phyloP scores from a whole-genome alignment of 2,329 filamentous ascomycete genomes.

The Talaromyces rugulosus region DNA sequence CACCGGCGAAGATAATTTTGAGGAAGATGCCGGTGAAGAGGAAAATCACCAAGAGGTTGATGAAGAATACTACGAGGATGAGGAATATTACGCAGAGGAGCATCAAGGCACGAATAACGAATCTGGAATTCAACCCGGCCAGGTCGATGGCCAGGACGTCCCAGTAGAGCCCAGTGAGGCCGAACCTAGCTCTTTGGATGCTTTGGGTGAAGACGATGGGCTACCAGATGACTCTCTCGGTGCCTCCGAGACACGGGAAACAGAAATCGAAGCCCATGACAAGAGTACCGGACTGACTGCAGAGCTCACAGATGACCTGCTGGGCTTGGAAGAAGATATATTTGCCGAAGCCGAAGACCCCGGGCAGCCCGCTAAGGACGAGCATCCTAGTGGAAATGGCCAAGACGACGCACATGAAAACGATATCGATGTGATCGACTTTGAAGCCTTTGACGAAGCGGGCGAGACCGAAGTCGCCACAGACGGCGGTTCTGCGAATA shows the following conservation, averaged over 20 bases:
- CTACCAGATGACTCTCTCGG: conserved; percentile 1
- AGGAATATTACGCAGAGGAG: conserved; percentile 13
- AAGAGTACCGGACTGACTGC: conserved; percentile 14
- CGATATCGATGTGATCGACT: conserved; percentile 21
- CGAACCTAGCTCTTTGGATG: neutral
- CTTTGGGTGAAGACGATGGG: neutral
- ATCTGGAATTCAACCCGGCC: conserved; percentile 1
- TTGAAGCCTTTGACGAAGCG: conserved; percentile 34
- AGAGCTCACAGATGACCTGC: conserved; percentile 22
- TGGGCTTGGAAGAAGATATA: conserved; percentile 30
- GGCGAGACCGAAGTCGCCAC: conserved; percentile 23
- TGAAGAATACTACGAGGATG: conserved; percentile 1
- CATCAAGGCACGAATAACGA: conserved; percentile 11
- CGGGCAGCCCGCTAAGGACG: conserved; percentile 11
- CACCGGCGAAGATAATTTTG: neutral
- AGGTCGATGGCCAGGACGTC: conserved; percentile 2
- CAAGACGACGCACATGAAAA: conserved; percentile 17
- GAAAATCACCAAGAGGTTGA: conserved; percentile 13
- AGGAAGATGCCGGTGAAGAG: conserved; percentile 11
- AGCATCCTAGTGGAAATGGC: conserved; percentile 13
- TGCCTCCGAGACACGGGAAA: neutral
- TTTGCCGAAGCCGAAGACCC: conserved; percentile 22
- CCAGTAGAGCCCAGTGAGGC: neutral
- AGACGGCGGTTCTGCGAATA: conserved; percentile 18
- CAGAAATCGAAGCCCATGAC: neutral